Conservation (phyloP, 2,329 filamentous ascomycete genomes). For the Fusarium kyushuense region DNA sequence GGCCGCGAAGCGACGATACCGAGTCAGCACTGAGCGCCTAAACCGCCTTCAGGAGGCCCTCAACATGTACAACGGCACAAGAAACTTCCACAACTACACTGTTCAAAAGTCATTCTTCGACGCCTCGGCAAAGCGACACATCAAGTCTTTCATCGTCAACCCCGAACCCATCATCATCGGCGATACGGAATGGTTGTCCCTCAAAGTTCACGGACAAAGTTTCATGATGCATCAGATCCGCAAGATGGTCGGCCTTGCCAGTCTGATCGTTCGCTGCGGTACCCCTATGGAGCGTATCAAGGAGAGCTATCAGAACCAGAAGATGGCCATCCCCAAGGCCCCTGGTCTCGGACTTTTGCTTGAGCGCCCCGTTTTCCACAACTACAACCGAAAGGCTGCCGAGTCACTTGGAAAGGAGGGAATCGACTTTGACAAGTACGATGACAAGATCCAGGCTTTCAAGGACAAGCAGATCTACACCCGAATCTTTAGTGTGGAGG, state of each 20-base stretch:
- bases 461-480: constrained; percentile 94
- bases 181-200: constrained; percentile 92
- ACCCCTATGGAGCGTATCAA: constrained; percentile 77
- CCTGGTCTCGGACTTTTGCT: constrained; percentile 89
- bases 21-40: constrained; percentile 78
- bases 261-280: constrained; percentile 86
- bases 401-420: constrained; percentile 72
- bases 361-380: constrained; percentile 91
- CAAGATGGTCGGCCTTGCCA: constrained; percentile 97
- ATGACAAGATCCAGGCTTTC: constrained; percentile 85
- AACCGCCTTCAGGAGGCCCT: constrained; percentile 81
- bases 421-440: constrained; percentile 83
- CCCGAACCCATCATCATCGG: constrained; percentile 83
- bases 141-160: constrained; percentile 90
- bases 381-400: constrained; percentile 81
- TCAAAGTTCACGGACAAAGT: constrained; percentile 96
- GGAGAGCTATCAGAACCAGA: constrained; percentile 77
- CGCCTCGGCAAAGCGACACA: constrained; percentile 86
- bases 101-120: constrained; percentile 86
- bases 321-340: constrained; percentile 92
- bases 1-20: constrained; percentile 84
- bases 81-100: constrained; percentile 98
- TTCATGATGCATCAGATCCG: constrained; percentile 99
- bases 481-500: constrained; percentile 90
- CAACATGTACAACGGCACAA: constrained; percentile 81